Evolutionary conservation across 192 early-diverging fungal species (phyloP).

Genomic region (Podochytrium sp.): DNA sequence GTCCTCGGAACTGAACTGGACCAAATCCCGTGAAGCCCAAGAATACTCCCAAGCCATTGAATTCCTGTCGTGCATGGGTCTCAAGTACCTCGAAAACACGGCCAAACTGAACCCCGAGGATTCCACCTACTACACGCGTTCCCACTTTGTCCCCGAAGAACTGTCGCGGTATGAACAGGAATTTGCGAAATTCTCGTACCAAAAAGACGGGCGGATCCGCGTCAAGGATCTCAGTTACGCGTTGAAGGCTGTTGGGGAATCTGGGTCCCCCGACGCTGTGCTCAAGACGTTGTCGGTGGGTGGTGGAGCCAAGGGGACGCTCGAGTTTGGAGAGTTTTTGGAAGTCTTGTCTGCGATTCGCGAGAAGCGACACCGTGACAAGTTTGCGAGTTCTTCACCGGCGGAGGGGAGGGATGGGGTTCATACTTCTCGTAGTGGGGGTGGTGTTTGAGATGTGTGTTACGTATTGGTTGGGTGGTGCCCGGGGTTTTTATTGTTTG

Average conservation of each 20-base stretch:
- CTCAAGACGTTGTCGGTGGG: conserved; percentile 56
- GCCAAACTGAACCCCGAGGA: conserved; percentile 32
- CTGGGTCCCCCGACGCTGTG: conserved; percentile 35
- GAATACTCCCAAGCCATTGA: conserved; percentile 73
- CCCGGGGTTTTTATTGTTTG: not conserved
- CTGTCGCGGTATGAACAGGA: conserved; percentile 58
- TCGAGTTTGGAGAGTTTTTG: conserved; percentile 78
- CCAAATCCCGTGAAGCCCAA: conserved; percentile 59
- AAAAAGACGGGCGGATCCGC: conserved; percentile 63
- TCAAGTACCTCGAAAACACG: conserved; percentile 43
- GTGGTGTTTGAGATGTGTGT: conserved; percentile 29
- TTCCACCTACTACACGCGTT: conserved; percentile 48
- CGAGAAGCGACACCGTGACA: not conserved
- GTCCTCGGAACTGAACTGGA: conserved; percentile 86
- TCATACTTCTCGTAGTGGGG: conserved; percentile 3
- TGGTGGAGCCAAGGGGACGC: conserved; percentile 42
- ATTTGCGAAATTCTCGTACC: conserved; percentile 57
- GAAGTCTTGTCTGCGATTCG: conserved; percentile 50
- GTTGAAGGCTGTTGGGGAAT: conserved; percentile 51
- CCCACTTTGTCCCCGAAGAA: conserved; percentile 68
- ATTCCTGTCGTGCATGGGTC: conserved; percentile 93
- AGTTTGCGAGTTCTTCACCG: not conserved
- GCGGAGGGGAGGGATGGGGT: not conserved
- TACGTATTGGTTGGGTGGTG: not conserved
- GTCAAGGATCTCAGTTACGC: conserved; percentile 55